Evolutionary conservation across 257 asterid genomes (phyloP), one percentile per base, ranked within the genome.

Genomic region (Solanum tarapatanum): DNA sequence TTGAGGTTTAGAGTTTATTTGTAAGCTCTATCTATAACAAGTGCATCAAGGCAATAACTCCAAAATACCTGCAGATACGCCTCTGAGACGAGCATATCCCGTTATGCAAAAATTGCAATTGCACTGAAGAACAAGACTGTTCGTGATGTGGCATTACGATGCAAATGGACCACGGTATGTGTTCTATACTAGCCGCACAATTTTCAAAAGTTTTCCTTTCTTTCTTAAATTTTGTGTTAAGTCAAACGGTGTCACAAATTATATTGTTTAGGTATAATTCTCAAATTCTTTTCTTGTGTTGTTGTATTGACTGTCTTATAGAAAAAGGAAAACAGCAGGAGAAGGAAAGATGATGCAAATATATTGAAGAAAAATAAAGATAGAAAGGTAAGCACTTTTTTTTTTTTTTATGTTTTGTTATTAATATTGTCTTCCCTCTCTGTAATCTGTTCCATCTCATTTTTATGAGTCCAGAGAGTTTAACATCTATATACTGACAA

Each of bases 141-240:
- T 8, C 95, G 99, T 3, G 99, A 97, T 87, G 99, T 97, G 88
- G 99, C 99, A 68, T 86, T 97, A 88, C 98, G 99, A 66, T 97
- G 95, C 93, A 92, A 94, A 93, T 97, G 99, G 99, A 95, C 96
- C 97, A 91, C 93, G 70, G 99, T 97, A 88, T 89, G 96, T 91
- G 85, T 75, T 87, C 58, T 48, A 48, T 13, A 76, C 84, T 75
- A 33, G 32, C 66, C 5, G 16, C 16, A 43, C 48, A 41, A 1
- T 41, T 39, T 39, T 39, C 12, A 39, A 39, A 39, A 39, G 12
- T 10, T 41, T 41, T 41, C 14, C 5, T 43, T 43, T 43, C 16
- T 43, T 43, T 43, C 48, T 11, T 43, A 43, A 43, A 43, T 43
- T 43, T 0, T 43, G 21, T 13, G 58, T 48, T 14, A 48, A 48